phyloP scores from a whole-genome alignment of 1,139 yeast genomes.

The Diutina siamensis region DNA sequence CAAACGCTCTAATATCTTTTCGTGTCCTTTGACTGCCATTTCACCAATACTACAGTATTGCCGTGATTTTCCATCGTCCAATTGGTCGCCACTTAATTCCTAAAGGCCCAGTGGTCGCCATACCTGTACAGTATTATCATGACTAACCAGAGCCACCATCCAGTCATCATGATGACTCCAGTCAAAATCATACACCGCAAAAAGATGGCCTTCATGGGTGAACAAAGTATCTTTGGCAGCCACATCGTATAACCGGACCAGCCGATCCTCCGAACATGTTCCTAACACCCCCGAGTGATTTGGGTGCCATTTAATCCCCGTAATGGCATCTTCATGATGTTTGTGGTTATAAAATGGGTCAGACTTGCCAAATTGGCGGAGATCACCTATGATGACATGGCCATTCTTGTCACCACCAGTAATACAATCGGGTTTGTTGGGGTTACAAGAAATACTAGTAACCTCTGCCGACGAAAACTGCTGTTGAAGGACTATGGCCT shows the following conservation, averaged over 20 bases:
- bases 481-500: not conserved
- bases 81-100: no score
- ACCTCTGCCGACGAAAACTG: not conserved
- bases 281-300: slow-evolving; percentile 48
- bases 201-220: slow-evolving; percentile 83
- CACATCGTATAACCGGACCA: slow-evolving; percentile 63
- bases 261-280: slow-evolving; percentile 60
- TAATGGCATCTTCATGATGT: slow-evolving; percentile 46
- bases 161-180: slow-evolving; percentile 80
- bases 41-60: no score
- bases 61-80: no score
- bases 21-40: no score
- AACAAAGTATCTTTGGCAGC: slow-evolving; percentile 39
- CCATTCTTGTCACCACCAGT: not conserved
- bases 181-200: slow-evolving; percentile 73
- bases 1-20: no score
- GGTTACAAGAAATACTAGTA: not conserved
- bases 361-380: not conserved
- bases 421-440: not conserved
- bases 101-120: slow-evolving; percentile 30
- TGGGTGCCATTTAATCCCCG: slow-evolving; percentile 76
- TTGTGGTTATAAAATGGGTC: not conserved
- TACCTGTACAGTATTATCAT: slow-evolving; percentile 78
- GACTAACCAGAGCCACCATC: slow-evolving; percentile 75
- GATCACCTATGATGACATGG: not conserved